Conservation (phyloP, 2,329 filamentous ascomycete genomes). For the Arthrobotrys musiformis region DNA sequence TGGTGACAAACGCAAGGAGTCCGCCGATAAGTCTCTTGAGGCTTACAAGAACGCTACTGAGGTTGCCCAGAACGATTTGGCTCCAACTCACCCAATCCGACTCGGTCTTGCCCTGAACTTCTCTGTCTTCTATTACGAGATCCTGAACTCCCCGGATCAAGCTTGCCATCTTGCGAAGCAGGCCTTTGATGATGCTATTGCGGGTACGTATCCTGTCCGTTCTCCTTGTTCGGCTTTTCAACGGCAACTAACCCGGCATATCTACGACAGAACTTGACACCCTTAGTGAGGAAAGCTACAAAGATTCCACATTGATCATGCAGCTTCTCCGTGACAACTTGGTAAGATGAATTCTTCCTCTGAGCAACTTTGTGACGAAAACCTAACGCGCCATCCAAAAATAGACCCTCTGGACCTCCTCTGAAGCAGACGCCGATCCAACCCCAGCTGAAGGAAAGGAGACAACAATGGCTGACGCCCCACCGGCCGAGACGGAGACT, state of each 20-base stretch:
- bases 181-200: slow-evolving; percentile 98
- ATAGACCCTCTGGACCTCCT: slow-evolving; percentile 98
- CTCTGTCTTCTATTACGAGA: slow-evolving; percentile 99
- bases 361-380: slow-evolving; percentile 12
- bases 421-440: slow-evolving; percentile 81
- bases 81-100: slow-evolving; percentile 96
- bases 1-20: slow-evolving; percentile 89
- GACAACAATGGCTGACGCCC: slow-evolving; percentile 70
- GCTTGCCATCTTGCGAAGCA: slow-evolving; percentile 99
- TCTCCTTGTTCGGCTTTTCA: not conserved
- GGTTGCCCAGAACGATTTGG: slow-evolving; percentile 96
- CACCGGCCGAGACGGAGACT: slow-evolving; percentile 65
- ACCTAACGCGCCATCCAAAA: slow-evolving; percentile 11
- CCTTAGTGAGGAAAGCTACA: slow-evolving; percentile 96
- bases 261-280: slow-evolving; percentile 79
- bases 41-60: slow-evolving; percentile 99
- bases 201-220: slow-evolving; percentile 65
- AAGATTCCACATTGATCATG: slow-evolving; percentile 99
- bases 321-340: slow-evolving; percentile 98
- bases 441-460: slow-evolving; percentile 69
- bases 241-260: slow-evolving; percentile 49
- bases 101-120: slow-evolving; percentile 98
- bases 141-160: slow-evolving; percentile 95
- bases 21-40: slow-evolving; percentile 87
- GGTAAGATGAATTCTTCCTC: slow-evolving; percentile 55